Percentiles rank a stretch among this genome's conserved stretches.
These are phyloP conservation scores for Sporothrix euskadiensis DNA, from an alignment of 2,329 filamentous ascomycete genomes.

Conservation along the genomic window DNA sequence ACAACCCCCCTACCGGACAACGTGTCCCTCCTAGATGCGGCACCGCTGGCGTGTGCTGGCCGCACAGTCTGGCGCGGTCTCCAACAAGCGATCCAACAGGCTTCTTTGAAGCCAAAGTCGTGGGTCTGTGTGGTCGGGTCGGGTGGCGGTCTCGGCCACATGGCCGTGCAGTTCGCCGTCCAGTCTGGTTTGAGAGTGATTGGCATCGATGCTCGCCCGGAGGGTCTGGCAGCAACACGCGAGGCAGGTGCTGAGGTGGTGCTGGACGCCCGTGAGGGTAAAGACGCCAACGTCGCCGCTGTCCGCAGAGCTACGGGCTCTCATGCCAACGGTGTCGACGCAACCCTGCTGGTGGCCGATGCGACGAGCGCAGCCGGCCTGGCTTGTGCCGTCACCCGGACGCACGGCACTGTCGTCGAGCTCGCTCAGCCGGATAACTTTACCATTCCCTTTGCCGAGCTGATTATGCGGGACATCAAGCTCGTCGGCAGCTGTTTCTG, in stretches of 20 bases:
- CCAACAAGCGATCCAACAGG: conserved; percentile 36
- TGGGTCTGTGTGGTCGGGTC: conserved; percentile 51
- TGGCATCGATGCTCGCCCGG: conserved; percentile 50
- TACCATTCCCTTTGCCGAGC: conserved; percentile 45
- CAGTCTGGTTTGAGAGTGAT: conserved; percentile 55
- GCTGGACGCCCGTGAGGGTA: conserved; percentile 50
- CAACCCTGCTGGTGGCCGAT: conserved; percentile 57
- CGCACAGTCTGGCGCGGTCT: conserved; percentile 53
- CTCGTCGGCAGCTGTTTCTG: conserved; percentile 50
- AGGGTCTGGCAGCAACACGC: conserved; percentile 33
- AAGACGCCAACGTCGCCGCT: conserved; percentile 2
- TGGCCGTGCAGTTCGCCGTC: conserved; percentile 41
- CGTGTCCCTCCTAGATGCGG: conserved; percentile 53
- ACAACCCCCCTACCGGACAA: conserved; percentile 50
- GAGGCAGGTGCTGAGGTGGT: conserved; percentile 48
- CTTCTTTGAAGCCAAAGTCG: conserved; percentile 40
- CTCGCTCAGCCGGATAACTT: conserved; percentile 54
- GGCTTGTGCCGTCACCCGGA: conserved; percentile 57
- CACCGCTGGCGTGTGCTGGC: conserved; percentile 59
- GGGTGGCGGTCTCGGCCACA: conserved; percentile 55
- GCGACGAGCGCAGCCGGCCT: conserved; percentile 51
- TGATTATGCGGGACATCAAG: conserved; percentile 56
- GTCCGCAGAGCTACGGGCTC: conserved; percentile 48
- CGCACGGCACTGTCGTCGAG: conserved; percentile 60
- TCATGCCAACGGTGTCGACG: conserved; percentile 49